Percentiles rank a stretch among this genome's conserved stretches.
Conservation (phyloP, 129 eudicot genomes). For the Dittrichia graveolens region DNA sequence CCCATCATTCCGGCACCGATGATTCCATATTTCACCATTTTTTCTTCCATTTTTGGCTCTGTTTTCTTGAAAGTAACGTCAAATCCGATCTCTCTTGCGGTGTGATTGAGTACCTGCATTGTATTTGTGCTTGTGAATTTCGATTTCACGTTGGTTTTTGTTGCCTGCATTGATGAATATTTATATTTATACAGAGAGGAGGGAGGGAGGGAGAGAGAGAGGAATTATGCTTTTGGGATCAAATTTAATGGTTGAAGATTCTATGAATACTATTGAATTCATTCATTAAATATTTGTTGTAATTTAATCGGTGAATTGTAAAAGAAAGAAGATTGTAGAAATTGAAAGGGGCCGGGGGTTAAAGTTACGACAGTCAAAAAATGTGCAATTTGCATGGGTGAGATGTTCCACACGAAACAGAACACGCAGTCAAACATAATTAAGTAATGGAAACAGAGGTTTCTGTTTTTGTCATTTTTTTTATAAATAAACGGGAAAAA, state of each 20-base stretch:
- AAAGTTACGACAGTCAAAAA: neutral
- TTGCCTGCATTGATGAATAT: conserved; percentile 18
- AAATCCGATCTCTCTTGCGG: conserved; percentile 1
- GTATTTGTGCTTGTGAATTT: neutral
- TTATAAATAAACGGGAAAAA: no score
- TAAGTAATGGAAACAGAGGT: no score
- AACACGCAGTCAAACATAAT: no score
- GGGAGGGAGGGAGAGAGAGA: neutral
- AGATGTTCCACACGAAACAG: neutral
- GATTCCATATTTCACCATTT: conserved; percentile 69
- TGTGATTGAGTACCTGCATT: conserved; percentile 9
- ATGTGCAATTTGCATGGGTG: neutral
- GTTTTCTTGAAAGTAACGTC: neutral
- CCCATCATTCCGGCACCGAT: conserved; percentile 99
- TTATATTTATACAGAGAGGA: conserved; percentile 10
- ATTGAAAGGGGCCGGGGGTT: neutral
- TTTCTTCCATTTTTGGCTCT: conserved; percentile 20
- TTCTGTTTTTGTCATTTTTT: no score
- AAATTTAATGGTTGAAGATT: conserved; percentile 26
- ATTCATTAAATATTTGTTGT: neutral
- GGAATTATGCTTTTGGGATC: conserved; percentile 26
- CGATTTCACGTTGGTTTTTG: neutral
- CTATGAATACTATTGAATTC: neutral
- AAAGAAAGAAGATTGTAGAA: conserved; percentile 18
- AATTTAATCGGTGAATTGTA: neutral